These are phyloP conservation scores for Epichloe elymi DNA, from an alignment of 2,329 filamentous ascomycete genomes.

Conservation along the genomic window DNA sequence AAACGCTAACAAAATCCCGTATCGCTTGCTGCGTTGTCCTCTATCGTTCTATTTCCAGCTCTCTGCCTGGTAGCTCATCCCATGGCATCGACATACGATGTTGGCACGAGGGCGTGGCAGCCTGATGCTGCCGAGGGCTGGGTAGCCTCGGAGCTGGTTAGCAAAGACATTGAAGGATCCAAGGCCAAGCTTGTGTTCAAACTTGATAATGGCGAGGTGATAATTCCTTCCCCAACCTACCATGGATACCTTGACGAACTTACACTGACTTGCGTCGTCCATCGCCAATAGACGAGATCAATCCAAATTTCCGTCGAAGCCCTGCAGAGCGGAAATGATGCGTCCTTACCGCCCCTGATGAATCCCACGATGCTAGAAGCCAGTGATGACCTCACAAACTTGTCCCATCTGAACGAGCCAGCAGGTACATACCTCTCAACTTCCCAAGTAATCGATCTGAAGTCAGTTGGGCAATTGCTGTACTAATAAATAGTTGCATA, in stretches of 20 bases:
- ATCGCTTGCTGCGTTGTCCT: conserved; percentile 1
- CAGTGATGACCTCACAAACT: conserved; percentile 91
- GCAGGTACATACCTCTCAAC: conserved; percentile 49
- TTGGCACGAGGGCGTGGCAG: conserved; percentile 97
- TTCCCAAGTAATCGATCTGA: background rate
- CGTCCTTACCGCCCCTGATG: conserved; percentile 82
- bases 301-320: conserved; percentile 66
- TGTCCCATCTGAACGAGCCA: conserved; percentile 96
- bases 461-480: background rate
- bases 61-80: conserved; percentile 11
- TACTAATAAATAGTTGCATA: conserved; percentile 23
- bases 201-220: conserved; percentile 85
- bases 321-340: conserved; percentile 63
- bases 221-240: conserved; percentile 5
- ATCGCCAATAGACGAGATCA: conserved; percentile 51
- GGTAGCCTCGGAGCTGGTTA: conserved; percentile 88
- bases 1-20: background rate
- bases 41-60: conserved; percentile 8
- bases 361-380: conserved; percentile 97
- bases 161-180: conserved; percentile 70
- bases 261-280: background rate
- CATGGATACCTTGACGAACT: background rate
- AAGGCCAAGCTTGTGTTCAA: conserved; percentile 81
- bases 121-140: conserved; percentile 92
- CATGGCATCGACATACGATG: conserved; percentile 92